Evolutionary conservation across 306 rosid species (phyloP).

Genomic region (Heteromeles arbutifolia): DNA sequence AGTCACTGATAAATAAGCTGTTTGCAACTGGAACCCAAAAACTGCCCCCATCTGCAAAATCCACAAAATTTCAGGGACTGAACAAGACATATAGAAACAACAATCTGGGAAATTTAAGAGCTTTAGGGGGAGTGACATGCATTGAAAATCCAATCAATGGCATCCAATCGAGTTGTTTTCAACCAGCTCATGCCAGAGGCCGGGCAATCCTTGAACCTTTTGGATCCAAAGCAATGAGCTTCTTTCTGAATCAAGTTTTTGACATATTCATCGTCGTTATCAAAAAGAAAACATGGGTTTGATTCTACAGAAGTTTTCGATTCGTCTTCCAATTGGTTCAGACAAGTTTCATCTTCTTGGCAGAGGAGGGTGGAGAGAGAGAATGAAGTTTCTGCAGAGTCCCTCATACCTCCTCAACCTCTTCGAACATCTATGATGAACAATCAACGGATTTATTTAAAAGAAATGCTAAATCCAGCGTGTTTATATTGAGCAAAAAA

Average conservation of each 20-base stretch:
- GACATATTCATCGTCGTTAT: conserved; percentile 55
- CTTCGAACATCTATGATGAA: conserved; percentile 18
- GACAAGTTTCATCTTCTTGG: conserved; percentile 41
- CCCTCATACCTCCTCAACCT: conserved; percentile 35
- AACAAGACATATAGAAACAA: not conserved
- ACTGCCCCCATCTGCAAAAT: conserved; percentile 46
- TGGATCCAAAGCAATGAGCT: conserved; percentile 33
- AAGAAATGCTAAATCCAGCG: conserved; percentile 30
- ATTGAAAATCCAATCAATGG: conserved; percentile 79
- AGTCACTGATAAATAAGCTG: conserved; percentile 61
- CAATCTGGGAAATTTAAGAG: not conserved
- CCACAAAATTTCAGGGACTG: conserved; percentile 3
- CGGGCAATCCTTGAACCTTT: conserved; percentile 21
- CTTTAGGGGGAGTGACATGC: conserved; percentile 40
- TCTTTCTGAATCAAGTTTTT: conserved; percentile 56
- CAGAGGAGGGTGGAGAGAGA: conserved; percentile 55
- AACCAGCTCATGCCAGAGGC: conserved; percentile 27
- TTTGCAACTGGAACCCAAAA: conserved; percentile 61
- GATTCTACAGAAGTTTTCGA: conserved; percentile 11
- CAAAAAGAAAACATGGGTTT: conserved; percentile 28
- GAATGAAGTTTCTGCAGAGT: conserved; percentile 25
- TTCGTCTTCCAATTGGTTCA: conserved; percentile 22
- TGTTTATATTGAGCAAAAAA: conserved; percentile 17
- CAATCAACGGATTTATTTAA: not conserved
- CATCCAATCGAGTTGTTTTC: conserved; percentile 47